phyloP scores from a whole-genome alignment of 1,139 yeast genomes.

The Saccharomycopsis crataegensis region DNA sequence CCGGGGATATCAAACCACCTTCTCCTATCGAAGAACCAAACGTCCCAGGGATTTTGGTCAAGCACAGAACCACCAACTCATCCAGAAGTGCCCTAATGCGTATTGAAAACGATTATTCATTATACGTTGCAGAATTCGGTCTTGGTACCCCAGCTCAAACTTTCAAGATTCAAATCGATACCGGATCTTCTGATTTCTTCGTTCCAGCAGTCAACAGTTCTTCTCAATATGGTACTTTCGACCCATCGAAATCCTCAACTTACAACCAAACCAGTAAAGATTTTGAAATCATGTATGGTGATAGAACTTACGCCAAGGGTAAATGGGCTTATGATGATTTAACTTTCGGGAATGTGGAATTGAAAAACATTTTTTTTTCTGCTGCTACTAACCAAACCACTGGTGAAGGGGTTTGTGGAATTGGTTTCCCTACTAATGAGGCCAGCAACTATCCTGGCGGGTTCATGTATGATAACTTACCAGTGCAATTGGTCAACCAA shows the following conservation, averaged over 20 bases:
- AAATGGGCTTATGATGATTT: slow-evolving; percentile 25
- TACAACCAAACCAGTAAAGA: slow-evolving; percentile 25
- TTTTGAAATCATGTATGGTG: slow-evolving; percentile 21
- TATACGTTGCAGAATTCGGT: slow-evolving; percentile 13
- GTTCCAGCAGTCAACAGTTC: slow-evolving; percentile 29
- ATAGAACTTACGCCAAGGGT: slow-evolving; percentile 20
- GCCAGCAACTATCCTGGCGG: slow-evolving; percentile 12
- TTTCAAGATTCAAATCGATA: slow-evolving; percentile 48
- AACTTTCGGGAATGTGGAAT: slow-evolving; percentile 35
- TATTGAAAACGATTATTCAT: slow-evolving; percentile 9
- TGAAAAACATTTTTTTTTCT: slow-evolving; percentile 43
- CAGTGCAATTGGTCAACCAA: slow-evolving; percentile 41
- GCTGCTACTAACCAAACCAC: slow-evolving; percentile 37
- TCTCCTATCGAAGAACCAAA: neutral
- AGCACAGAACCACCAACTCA: neutral
- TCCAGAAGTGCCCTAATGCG: neutral
- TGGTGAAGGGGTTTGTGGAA: slow-evolving; percentile 44
- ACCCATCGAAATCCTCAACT: slow-evolving; percentile 34
- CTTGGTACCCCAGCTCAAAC: slow-evolving; percentile 29
- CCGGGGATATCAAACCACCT: neutral
- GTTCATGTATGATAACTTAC: slow-evolving; percentile 44
- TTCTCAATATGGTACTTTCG: slow-evolving; percentile 38
- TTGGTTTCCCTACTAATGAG: slow-evolving; percentile 39
- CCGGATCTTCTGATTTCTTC: slow-evolving; percentile 69
- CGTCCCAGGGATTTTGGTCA: neutral